phyloP scores from a whole-genome alignment of 345 rosid species.

The Pugionium dolabratum region DNA sequence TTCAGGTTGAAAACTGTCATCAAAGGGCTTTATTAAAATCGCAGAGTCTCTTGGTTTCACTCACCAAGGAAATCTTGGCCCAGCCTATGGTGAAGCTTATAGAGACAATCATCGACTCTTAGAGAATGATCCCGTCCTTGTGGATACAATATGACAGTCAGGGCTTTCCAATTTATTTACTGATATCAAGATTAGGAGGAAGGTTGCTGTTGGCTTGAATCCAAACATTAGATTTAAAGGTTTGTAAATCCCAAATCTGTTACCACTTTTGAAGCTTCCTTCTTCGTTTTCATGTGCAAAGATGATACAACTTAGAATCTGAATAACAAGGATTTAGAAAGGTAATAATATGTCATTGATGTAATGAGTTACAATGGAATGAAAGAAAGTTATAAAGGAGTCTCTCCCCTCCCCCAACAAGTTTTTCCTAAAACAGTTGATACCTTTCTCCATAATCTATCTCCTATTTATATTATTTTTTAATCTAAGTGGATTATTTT shows the following conservation, averaged over 20 bases:
- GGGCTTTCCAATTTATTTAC: constrained; percentile 65
- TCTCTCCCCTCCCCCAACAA: too few relatives aligned
- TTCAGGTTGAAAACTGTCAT: constrained; percentile 73
- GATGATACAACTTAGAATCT: too few relatives aligned
- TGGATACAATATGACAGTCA: constrained; percentile 66
- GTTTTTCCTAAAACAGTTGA: too few relatives aligned
- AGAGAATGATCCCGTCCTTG: constrained; percentile 68
- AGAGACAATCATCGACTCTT: constrained; percentile 83
- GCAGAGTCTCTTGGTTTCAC: constrained; percentile 80
- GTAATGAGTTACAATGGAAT: too few relatives aligned
- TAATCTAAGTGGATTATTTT: too few relatives aligned
- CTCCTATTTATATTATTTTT: too few relatives aligned
- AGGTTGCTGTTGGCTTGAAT: constrained; percentile 83
- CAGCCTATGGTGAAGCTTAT: constrained; percentile 85
- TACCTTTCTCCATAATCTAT: too few relatives aligned
- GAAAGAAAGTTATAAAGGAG: too few relatives aligned
- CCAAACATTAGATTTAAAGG: constrained; percentile 88
- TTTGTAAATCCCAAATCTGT: constrained; percentile 6
- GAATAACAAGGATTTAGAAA: too few relatives aligned
- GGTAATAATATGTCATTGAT: too few relatives aligned
- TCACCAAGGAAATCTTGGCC: constrained; percentile 95
- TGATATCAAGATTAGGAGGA: constrained; percentile 72
- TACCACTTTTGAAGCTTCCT: neutral
- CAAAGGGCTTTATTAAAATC: constrained; percentile 58
- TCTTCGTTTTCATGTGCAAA: constrained; percentile 6